Base-by-base conservation (phyloP, 345 rosid species). In the Conringia planisiliqua region DNA sequence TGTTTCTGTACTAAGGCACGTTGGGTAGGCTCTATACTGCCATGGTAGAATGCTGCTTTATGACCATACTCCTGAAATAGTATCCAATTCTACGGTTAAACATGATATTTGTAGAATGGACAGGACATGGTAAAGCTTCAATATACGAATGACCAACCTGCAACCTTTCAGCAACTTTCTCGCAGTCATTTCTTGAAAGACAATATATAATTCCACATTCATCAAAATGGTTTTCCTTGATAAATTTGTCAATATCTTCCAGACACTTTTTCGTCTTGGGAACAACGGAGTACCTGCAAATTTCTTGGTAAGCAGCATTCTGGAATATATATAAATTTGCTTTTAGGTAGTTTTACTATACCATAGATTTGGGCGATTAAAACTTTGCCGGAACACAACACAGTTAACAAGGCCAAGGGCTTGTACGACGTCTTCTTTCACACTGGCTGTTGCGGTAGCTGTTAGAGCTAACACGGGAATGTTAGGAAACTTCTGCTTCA, bases 391-490 rank as follows among this genome's bases (percentile, higher is more conserved):
- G 78, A 95, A 95, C 71, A 95, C 82, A 79, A 92, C 85, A 88
- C 99, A 95, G 83, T 92, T 87, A 74, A 85, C 85, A 62, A 95
- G 97, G 74, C 97, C 96, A 81, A 95, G 99, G 79, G 99, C 99
- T 73, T 91, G 97, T 72, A 95, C 99, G 78, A 95, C 99, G 66
- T 95, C 99, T 83, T 95, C 99, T 81, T 92, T 95, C 33, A 95
- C 99, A 81, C 97, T 95, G 65, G 99, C 97, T 36, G 99, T 95
- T 78, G 99, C 99, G 40, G 99, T 95, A 59, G 99, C 99, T 24
- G 99, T 95, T 79, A 95, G 83, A 72, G 99, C 99, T 79, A 95
- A 79, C 54, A 92, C 97, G 7, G 99, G 99, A 79, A 88, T 90
- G 60, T 81, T 84, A 11, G 90, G 92, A 74, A 92, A 95, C 79